Percentiles rank a stretch among this genome's conserved stretches.
Evolutionary conservation across 768 basidiomycete genomes (phyloP).

Genomic region (Termitomyces bulborhizus): DNA sequence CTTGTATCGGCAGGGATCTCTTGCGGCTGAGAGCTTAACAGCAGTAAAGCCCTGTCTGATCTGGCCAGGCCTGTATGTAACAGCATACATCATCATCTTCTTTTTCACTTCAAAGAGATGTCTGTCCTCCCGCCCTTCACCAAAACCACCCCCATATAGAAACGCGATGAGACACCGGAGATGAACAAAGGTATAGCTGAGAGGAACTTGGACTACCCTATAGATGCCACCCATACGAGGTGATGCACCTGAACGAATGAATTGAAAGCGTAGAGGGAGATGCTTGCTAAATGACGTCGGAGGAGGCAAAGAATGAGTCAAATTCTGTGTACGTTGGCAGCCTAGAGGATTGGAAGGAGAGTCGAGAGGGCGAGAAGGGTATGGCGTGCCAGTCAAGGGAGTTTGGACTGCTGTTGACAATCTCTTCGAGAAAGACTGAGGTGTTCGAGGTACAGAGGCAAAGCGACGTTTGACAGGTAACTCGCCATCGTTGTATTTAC

Average conservation of each 20-base stretch:
- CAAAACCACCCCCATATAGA: conserved; percentile 39
- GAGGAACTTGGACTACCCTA: conserved; percentile 63
- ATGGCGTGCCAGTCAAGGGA: conserved; percentile 30
- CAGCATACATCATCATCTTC: conserved; percentile 33
- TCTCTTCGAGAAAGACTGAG: conserved; percentile 18
- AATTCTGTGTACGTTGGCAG: conserved; percentile 37
- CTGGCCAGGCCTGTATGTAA: conserved; percentile 40
- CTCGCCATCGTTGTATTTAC: conserved; percentile 1
- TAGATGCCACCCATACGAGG: conserved; percentile 45
- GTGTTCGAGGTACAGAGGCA: conserved; percentile 17
- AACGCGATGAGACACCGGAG: conserved; percentile 57
- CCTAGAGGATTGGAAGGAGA: conserved; percentile 72
- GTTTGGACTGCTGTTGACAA: conserved; percentile 16
- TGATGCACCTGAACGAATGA: conserved; percentile 30
- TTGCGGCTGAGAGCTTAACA: conserved; percentile 44
- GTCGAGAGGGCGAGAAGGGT: conserved; percentile 48
- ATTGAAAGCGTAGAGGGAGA: conserved; percentile 58
- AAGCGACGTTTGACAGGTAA: conserved; percentile 16
- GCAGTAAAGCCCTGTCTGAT: conserved; percentile 45
- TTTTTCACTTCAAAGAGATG: conserved; percentile 61
- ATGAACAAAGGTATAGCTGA: conserved; percentile 64
- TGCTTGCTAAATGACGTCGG: conserved; percentile 53
- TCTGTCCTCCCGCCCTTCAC: conserved; percentile 23
- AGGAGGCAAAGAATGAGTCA: conserved; percentile 32
- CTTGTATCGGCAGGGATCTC: conserved; percentile 45